Evolutionary conservation across 116 monocot genomes (phyloP).

Genomic region (Dioscorea cayenensis): DNA sequence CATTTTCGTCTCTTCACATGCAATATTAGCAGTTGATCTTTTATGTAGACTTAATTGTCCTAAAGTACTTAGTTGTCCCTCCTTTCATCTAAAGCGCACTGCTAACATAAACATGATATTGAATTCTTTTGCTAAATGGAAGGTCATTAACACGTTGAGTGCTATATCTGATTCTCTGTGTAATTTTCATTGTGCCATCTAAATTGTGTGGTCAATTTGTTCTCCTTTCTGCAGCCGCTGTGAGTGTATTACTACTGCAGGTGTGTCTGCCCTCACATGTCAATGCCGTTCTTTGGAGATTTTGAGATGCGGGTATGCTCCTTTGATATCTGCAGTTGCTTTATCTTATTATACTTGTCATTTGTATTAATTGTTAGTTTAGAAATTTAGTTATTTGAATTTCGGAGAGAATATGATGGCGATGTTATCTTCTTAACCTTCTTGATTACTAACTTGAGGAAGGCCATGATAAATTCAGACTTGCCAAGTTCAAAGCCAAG

Average conservation of each 20-base stretch:
- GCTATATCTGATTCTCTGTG: background rate
- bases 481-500: background rate
- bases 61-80: no score
- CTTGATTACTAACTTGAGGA: background rate
- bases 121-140: background rate
- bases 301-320: conserved; percentile 71
- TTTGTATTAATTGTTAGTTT: background rate
- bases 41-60: no score
- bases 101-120: background rate
- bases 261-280: conserved; percentile 43
- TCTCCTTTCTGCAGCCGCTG: conserved; percentile 41
- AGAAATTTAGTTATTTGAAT: background rate
- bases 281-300: conserved; percentile 46
- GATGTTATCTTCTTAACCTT: background rate
- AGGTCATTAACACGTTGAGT: background rate
- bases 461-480: background rate
- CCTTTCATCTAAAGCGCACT: no score
- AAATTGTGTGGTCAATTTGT: conserved; percentile 5
- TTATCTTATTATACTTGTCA: background rate
- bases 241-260: conserved; percentile 37
- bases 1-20: no score
- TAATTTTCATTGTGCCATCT: conserved; percentile 23
- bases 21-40: no score
- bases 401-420: background rate
- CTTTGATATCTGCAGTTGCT: background rate